A percentile compares a stretch with the other conserved stretches of the same genome.
Conservation (phyloP, 2,329 filamentous ascomycete genomes). For the Trichoderma gracile region DNA sequence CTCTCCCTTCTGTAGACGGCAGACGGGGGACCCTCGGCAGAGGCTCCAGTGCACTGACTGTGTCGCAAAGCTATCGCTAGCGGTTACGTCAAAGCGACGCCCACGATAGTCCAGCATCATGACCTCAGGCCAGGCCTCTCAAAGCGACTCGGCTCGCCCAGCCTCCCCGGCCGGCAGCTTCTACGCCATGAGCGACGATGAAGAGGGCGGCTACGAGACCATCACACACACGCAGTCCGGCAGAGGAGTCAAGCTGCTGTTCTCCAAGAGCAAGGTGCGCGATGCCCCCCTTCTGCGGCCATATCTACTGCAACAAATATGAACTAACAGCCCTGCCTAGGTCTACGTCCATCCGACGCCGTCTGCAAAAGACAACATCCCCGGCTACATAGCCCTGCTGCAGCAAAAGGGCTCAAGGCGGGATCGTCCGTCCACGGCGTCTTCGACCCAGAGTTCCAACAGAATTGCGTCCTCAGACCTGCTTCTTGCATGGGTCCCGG, state of each 20-base stretch:
- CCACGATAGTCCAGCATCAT: slow-evolving; percentile 13
- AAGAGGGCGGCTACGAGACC: slow-evolving; percentile 92
- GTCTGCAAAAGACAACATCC: slow-evolving; percentile 91
- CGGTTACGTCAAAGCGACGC: slow-evolving; percentile 15
- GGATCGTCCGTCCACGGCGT: slow-evolving; percentile 42
- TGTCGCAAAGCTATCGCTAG: slow-evolving; percentile 1
- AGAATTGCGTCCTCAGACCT: slow-evolving; percentile 67
- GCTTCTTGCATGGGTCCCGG: slow-evolving; percentile 90
- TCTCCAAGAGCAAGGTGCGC: slow-evolving; percentile 88
- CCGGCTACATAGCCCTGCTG: slow-evolving; percentile 88
- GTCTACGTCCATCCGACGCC: slow-evolving; percentile 96
- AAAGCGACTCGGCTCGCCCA: slow-evolving; percentile 8
- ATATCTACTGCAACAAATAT: neutral
- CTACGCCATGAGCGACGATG: slow-evolving; percentile 95
- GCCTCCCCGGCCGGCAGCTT: slow-evolving; percentile 82
- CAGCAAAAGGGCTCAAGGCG: slow-evolving; percentile 71
- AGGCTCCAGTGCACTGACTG: neutral
- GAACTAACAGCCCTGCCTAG: slow-evolving; percentile 43
- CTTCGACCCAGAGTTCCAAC: slow-evolving; percentile 36
- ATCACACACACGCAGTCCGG: slow-evolving; percentile 77
- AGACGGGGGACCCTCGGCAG: neutral
- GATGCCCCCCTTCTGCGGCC: neutral
- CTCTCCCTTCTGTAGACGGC: neutral
- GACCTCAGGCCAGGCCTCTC: slow-evolving; percentile 15
- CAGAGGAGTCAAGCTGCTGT: slow-evolving; percentile 87